Base-by-base conservation (phyloP, 768 basidiomycete genomes). In the Cyclocybe aegerita region DNA sequence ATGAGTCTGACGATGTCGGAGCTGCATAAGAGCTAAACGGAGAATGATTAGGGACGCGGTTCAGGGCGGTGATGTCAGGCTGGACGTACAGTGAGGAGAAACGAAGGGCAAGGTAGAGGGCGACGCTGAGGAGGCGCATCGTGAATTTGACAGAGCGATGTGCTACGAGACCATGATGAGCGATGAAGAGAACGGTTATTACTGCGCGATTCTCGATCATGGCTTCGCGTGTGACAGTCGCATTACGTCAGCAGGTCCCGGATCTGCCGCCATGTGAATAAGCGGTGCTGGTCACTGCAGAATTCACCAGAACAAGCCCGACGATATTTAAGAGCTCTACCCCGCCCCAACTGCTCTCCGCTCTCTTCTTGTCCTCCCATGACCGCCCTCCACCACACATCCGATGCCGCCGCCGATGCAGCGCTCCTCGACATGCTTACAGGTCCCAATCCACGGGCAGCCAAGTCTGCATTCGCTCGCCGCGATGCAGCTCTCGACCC, bases 401-500 rank as follows among this genome's bases (percentile, higher is more conserved):
- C 53, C 17, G 43, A 54, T 37, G 62, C 66, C 50, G 61, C 66
- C 41, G 70, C 77, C 14, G 88, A 90, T 61, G 73, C 81, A 47
- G 78, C 80, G 36, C 68, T 92, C 4, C 82, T 91, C 49, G 80
- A 90, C 47, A 53, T 84, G 16, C 75, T 91, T 46, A 82, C 87
- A 6, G 80, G 75, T 36, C 73, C 85, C 47, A 48, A 65, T n/a
- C 64, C 75, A 42, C 66, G 70, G 30, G 59, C 66, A 29, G 52
- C 72, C 50, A 76, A 73, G 59, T 57, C 71, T 15, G 58, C 63
- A 29, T 77, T 85, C 58, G 71, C 78, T 35, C 74, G 85, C 39
- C 76, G 86, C 37, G 88, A 92, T 65, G 83, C 87, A 5, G 79
- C 82, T 0, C 77, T 93, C 36, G 90, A 93, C 62, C 86, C 90